Percentiles rank a stretch among this genome's conserved stretches.
Evolutionary conservation across 225 moss, liverwort and hornwort genomes (phyloP).

Genomic region (Takakia lepidozioides): DNA sequence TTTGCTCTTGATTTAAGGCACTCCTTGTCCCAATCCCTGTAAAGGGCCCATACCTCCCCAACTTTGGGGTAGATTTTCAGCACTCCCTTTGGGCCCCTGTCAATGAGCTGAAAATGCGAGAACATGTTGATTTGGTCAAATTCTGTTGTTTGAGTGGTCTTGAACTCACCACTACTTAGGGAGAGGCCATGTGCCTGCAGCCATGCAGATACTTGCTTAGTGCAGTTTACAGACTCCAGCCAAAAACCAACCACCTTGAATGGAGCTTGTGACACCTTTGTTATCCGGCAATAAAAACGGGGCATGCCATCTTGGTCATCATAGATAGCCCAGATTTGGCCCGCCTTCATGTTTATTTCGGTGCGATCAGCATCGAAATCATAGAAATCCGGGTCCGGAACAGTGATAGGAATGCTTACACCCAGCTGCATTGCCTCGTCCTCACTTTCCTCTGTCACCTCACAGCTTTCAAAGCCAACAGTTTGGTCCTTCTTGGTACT

Average conservation of each 20-base stretch:
- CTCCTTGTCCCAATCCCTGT: conserved; percentile 35
- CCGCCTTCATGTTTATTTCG: conserved; percentile 47
- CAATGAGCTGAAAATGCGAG: conserved; percentile 33
- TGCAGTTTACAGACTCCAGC: conserved; percentile 49
- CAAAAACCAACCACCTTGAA: conserved; percentile 48
- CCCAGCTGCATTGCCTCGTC: too few relatives aligned
- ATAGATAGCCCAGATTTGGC: conserved; percentile 86
- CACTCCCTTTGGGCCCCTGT: conserved; percentile 10
- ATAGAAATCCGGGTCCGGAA: conserved; percentile 79
- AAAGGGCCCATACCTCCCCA: conserved; percentile 61
- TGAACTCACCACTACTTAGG: conserved; percentile 68
- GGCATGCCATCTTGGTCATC: conserved; percentile 96
- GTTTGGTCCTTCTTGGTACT: too few relatives aligned
- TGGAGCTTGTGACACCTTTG: conserved; percentile 34
- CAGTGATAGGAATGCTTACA: too few relatives aligned
- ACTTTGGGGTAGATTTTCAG: conserved; percentile 38
- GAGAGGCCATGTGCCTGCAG: conserved; percentile 40
- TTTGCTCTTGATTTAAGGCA: conserved; percentile 11
- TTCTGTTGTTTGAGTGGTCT: conserved; percentile 12
- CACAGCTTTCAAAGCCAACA: too few relatives aligned
- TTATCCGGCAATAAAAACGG: conserved; percentile 74
- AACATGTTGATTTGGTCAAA: conserved; percentile 50
- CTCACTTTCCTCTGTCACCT: too few relatives aligned
- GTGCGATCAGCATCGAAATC: conserved; percentile 64
- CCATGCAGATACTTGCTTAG: conserved; percentile 21